Evolutionary conservation across 352 stramenopile species (phyloP).

Genomic region (Globisporangium paroecandrum): DNA sequence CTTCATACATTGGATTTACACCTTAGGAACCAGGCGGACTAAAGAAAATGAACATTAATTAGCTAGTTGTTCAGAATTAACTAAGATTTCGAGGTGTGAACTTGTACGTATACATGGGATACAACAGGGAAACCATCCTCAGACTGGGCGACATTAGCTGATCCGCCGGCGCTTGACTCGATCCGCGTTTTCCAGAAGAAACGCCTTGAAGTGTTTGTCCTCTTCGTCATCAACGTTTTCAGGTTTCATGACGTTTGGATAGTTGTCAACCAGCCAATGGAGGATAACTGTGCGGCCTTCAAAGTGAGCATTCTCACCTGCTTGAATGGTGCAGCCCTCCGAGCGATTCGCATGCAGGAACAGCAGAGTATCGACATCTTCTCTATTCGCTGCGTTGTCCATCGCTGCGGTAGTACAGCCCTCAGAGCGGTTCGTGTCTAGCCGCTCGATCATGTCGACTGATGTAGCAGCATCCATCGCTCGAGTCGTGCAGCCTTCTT

Average conservation of each 20-base stretch:
- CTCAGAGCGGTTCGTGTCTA: neutral
- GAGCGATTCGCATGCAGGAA: neutral
- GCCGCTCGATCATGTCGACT: neutral
- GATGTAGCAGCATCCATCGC: neutral
- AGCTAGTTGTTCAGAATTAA: no score
- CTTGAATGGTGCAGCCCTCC: neutral
- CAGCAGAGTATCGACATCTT: neutral
- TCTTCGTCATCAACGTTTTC: neutral
- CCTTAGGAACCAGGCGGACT: no score
- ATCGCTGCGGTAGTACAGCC: neutral
- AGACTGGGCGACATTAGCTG: neutral
- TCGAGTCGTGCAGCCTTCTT: neutral
- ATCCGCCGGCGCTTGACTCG: neutral
- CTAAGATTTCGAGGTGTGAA: no score
- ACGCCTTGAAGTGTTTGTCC: neutral
- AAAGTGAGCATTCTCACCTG: neutral
- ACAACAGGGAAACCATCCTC: neutral
- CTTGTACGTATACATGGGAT: neutral
- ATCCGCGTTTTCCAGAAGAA: neutral
- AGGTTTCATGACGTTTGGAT: neutral
- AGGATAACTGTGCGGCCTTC: neutral
- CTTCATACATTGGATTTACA: no score
- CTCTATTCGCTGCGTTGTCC: neutral
- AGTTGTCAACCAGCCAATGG: neutral
- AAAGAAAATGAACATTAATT: no score